Conservation (phyloP, 352 stramenopile species). For the Nannochloropsis limnetica region DNA sequence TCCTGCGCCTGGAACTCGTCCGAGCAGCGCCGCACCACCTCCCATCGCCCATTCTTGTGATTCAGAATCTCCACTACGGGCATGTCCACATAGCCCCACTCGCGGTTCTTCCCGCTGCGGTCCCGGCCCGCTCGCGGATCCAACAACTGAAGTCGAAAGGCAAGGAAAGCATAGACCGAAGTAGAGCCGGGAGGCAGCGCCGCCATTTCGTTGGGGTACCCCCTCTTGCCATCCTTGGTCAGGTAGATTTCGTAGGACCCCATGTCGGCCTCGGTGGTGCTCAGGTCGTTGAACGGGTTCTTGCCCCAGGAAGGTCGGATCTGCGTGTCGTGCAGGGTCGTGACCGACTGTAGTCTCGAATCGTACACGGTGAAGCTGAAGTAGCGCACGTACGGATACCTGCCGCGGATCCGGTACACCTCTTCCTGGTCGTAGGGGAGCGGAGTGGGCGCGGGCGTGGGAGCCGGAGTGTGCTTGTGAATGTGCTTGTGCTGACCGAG, state of each 20-base stretch:
- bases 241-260: constrained; percentile 8
- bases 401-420: constrained; percentile 13
- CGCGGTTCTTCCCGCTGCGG: background rate
- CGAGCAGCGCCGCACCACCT: background rate
- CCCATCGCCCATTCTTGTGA: background rate
- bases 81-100: constrained; percentile 15
- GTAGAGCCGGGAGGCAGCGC: background rate
- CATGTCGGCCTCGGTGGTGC: background rate
- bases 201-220: background rate
- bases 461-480: background rate
- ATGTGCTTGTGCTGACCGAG: background rate
- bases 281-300: constrained; percentile 24
- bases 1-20: background rate
- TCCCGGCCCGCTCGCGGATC: background rate
- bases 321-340: background rate
- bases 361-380: background rate
- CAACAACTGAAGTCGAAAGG: background rate
- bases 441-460: background rate
- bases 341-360: background rate
- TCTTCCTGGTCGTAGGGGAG: constrained; percentile 20
- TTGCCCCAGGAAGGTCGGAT: constrained; percentile 4
- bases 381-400: constrained; percentile 6
- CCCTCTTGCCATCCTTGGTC: constrained; percentile 10
- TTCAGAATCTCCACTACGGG: constrained; percentile 20
- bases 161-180: background rate